A percentile compares a stretch with the other conserved stretches of the same genome.
These are phyloP conservation scores for Pneumocystis wakefieldiae DNA, from an alignment of 1,139 yeast species.

Conservation along the genomic window DNA sequence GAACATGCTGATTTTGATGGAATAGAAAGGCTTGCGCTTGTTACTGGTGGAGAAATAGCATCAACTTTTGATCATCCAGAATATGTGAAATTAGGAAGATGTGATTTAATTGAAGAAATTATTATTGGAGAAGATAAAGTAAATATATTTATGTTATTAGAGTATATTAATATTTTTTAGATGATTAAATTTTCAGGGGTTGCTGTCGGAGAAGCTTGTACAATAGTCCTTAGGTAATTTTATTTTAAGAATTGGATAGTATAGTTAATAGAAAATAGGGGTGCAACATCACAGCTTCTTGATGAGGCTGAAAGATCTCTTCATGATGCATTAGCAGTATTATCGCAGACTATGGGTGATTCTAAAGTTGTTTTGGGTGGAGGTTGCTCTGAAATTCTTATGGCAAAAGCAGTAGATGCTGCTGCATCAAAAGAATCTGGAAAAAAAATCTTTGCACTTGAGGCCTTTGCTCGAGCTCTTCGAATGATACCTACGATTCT, in stretches of 20 bases:
- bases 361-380: slow-evolving; percentile 96
- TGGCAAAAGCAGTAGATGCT: slow-evolving; percentile 95
- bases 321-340: slow-evolving; percentile 90
- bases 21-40: slow-evolving; percentile 87
- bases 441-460: slow-evolving; percentile 85
- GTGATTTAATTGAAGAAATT: slow-evolving; percentile 80
- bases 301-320: slow-evolving; percentile 96
- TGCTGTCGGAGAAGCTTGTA: slow-evolving; percentile 91
- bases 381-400: slow-evolving; percentile 94
- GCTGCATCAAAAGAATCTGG: slow-evolving; percentile 90
- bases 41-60: slow-evolving; percentile 95
- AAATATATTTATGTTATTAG: slow-evolving; percentile 21
- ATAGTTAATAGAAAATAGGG: slow-evolving; percentile 37
- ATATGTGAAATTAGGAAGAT: slow-evolving; percentile 67
- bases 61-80: slow-evolving; percentile 93
- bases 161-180: slow-evolving; percentile 1
- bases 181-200: slow-evolving; percentile 84
- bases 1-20: slow-evolving; percentile 99
- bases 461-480: slow-evolving; percentile 83
- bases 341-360: slow-evolving; percentile 87
- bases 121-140: slow-evolving; percentile 75
- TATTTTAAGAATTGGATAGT: background rate
- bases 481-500: slow-evolving; percentile 90
- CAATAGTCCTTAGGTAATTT: slow-evolving; percentile 40
- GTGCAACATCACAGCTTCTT: slow-evolving; percentile 89